phyloP scores from a whole-genome alignment of 2,329 filamentous ascomycete species.

The Colletotrichum sp. region DNA sequence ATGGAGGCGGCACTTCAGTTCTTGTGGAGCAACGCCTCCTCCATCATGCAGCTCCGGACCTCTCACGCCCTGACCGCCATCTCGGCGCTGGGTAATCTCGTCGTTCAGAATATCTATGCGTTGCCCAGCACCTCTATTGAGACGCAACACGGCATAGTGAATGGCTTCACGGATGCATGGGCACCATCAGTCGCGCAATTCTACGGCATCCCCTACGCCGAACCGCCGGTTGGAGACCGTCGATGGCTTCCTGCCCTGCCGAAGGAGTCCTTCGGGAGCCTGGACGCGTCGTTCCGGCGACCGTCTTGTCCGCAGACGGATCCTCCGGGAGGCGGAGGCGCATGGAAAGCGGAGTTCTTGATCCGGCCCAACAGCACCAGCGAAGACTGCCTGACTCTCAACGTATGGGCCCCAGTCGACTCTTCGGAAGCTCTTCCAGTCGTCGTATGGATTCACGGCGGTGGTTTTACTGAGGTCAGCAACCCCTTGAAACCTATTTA shows the following conservation, averaged over 20 bases:
- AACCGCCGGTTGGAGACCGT: conserved; percentile 27
- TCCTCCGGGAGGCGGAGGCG: background rate
- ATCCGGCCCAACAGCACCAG: conserved; percentile 13
- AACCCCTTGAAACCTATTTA: background rate
- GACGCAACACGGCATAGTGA: background rate
- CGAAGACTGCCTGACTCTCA: conserved; percentile 50
- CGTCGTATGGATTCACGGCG: conserved; percentile 51
- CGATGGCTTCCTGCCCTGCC: conserved; percentile 24
- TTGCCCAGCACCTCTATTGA: background rate
- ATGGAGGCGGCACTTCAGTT: background rate
- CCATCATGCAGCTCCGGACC: background rate
- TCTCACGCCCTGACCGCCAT: background rate
- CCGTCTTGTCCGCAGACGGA: background rate
- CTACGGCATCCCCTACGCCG: conserved; percentile 36
- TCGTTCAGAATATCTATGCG: background rate
- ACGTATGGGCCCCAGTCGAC: conserved; percentile 47
- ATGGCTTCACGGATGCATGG: background rate
- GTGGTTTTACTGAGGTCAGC: conserved; percentile 37
- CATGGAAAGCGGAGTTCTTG: background rate
- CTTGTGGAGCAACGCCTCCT: background rate
- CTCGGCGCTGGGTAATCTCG: background rate
- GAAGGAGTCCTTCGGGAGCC: conserved; percentile 23
- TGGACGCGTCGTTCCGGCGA: background rate
- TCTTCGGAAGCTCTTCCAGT: conserved; percentile 44
- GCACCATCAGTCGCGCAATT: conserved; percentile 29